Percentiles rank a stretch among this genome's conserved stretches.
phyloP scores from a whole-genome alignment of 1,139 yeast species.

The Magnusiomyces paraingens region DNA sequence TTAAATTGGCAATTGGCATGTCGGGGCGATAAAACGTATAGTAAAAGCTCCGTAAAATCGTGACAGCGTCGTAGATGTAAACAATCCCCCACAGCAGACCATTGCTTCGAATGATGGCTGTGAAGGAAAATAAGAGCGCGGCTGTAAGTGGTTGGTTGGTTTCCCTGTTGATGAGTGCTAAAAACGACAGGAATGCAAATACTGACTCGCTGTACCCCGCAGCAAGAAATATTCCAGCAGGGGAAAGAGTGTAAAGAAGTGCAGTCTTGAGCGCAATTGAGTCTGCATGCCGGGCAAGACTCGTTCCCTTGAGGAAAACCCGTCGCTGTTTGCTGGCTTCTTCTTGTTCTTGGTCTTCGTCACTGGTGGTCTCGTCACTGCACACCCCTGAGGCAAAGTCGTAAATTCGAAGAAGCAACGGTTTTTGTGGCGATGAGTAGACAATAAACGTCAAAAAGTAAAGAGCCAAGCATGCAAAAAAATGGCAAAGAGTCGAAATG shows the following conservation, averaged over 20 bases:
- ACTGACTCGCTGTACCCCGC: constrained; percentile 74
- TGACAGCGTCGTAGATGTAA: constrained; percentile 49
- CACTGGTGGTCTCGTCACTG: constrained; percentile 17
- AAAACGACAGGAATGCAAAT: constrained; percentile 59
- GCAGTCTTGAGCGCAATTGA: constrained; percentile 38
- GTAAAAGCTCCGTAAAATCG: constrained; percentile 17
- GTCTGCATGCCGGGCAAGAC: constrained; percentile 9
- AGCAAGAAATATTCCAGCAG: constrained; percentile 76
- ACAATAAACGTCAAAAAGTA: constrained; percentile 41
- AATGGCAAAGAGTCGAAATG: constrained; percentile 50
- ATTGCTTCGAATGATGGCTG: constrained; percentile 67
- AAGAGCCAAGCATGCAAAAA: constrained; percentile 43
- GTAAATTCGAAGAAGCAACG: constrained; percentile 13
- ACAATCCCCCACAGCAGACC: constrained; percentile 64
- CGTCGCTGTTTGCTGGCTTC: not conserved
- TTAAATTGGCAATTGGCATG: not conserved
- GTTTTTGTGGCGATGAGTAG: constrained; percentile 30
- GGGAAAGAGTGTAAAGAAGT: constrained; percentile 51
- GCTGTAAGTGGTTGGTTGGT: constrained; percentile 41
- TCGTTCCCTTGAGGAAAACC: constrained; percentile 4
- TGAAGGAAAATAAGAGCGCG: constrained; percentile 51
- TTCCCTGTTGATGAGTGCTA: constrained; percentile 47
- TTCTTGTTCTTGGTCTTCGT: not conserved
- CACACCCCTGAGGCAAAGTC: constrained; percentile 7
- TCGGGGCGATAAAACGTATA: constrained; percentile 27